Evolutionary conservation across 2,329 filamentous ascomycete genomes (phyloP).

Genomic region (Thielaviopsis musarum): DNA sequence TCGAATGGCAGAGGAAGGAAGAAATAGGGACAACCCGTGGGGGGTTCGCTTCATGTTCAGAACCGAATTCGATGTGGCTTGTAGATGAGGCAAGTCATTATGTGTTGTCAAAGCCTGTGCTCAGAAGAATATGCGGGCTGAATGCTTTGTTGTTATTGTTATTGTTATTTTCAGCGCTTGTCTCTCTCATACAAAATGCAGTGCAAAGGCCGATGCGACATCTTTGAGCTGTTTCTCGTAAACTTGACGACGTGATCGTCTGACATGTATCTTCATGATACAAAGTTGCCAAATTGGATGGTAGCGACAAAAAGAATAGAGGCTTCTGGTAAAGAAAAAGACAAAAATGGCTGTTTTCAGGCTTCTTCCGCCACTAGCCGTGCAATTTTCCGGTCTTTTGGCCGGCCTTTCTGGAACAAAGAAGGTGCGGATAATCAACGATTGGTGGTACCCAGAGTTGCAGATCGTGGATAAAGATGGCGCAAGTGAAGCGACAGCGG

Average conservation of each 20-base stretch:
- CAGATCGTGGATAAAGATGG: not conserved
- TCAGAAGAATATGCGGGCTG: not conserved
- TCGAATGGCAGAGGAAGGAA: no score
- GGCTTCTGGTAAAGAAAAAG: not conserved
- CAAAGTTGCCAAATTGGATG: not conserved
- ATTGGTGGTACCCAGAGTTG: not conserved
- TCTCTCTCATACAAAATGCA: not conserved
- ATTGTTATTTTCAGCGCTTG: not conserved
- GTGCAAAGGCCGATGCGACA: not conserved
- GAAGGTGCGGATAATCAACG: not conserved
- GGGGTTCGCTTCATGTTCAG: no score
- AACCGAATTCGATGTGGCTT: no score
- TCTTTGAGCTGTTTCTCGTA: not conserved
- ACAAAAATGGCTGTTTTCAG: not conserved
- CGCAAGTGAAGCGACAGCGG: not conserved
- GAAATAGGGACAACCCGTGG: no score
- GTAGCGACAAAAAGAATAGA: not conserved
- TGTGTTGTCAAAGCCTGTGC: not conserved
- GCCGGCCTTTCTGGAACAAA: not conserved
- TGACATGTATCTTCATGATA: not conserved
- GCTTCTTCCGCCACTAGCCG: not conserved
- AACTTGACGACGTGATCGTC: not conserved
- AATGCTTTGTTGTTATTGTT: not conserved
- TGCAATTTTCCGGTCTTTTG: not conserved
- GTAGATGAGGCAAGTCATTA: no score